phyloP scores from a whole-genome alignment of 1,139 yeast genomes.

The Blastobotrys malaysiensis region DNA sequence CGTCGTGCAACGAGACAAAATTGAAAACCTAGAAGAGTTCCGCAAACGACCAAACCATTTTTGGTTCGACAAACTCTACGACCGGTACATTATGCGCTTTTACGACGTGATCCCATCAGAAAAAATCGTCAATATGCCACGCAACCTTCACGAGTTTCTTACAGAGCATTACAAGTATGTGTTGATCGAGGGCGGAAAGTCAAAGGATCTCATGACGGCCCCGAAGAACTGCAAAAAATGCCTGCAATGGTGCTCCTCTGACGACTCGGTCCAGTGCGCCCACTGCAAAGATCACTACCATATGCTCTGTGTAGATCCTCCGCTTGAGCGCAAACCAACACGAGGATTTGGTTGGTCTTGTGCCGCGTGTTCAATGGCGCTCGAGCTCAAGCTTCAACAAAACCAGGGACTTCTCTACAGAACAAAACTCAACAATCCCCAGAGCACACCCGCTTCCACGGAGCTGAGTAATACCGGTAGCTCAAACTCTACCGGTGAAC shows the following conservation, averaged over 20 bases:
- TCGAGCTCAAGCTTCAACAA: slow-evolving; percentile 24
- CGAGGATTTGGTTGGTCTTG: slow-evolving; percentile 95
- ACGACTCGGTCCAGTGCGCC: slow-evolving; percentile 79
- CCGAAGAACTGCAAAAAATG: slow-evolving; percentile 73
- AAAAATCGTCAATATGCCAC: slow-evolving; percentile 50
- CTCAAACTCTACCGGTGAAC: neutral
- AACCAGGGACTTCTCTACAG: slow-evolving; percentile 17
- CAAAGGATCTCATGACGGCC: slow-evolving; percentile 57
- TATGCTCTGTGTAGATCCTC: slow-evolving; percentile 83
- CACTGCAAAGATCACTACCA: slow-evolving; percentile 68
- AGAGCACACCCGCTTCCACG: neutral
- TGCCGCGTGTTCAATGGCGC: slow-evolving; percentile 54
- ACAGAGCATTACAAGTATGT: slow-evolving; percentile 66
- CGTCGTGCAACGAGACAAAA: slow-evolving; percentile 63
- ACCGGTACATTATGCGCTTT: slow-evolving; percentile 76
- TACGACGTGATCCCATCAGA: slow-evolving; percentile 71
- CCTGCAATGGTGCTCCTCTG: slow-evolving; percentile 74
- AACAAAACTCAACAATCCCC: neutral
- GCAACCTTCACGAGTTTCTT: slow-evolving; percentile 58
- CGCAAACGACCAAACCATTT: slow-evolving; percentile 61
- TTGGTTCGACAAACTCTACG: slow-evolving; percentile 82
- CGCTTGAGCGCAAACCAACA: slow-evolving; percentile 70
- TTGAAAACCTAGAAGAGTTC: slow-evolving; percentile 54
- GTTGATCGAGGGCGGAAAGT: slow-evolving; percentile 67
- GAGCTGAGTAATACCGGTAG: neutral